Base-by-base conservation (phyloP, 768 basidiomycete genomes). In the Zangia roseola region DNA sequence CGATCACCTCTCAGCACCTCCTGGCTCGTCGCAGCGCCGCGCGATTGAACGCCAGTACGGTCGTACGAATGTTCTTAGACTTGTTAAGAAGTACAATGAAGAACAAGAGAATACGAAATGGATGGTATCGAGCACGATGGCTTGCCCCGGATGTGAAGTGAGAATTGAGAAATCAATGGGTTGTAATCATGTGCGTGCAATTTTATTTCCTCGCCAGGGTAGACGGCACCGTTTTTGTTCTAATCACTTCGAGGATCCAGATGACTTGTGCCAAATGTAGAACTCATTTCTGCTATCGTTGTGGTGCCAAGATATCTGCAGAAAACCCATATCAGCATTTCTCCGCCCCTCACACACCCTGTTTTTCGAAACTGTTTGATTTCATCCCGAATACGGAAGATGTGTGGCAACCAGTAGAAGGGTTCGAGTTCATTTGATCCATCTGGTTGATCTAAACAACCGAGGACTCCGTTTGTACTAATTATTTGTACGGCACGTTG, bases 271-370 rank as follows among this genome's bases (percentile, higher is more conserved):
- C 72, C n/a, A 84, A 81, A 55, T 93, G 91, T 67, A 60, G 68
- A 25, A 74, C 80, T 42, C 91, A 93, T 61, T 93, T 91, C 59
- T 93, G 91, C 71, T 92, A 88, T 58, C 78, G 83, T 6, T 92
- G 91, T 62, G 90, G 86, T 5, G 49, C 66, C 1, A 76, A 73
- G 55, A 64, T 92, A 21, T 41, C 67, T 0, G 57, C 68, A 7
- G 56, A 53, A 14, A 69, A 84, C 51, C 87, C 88, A 0, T 91
- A 91, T 55, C 59, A 54, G 21, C 90, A 92, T 61, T 91, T 87
- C 60, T 83, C 81, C 26, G 75, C 69, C 25, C 72, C 67, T 10
- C 77, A 77, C 13, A 60, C 60, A 6, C 53, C 62, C 10, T 90
- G 88, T 60, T 89, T 78, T 64, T 75, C 76, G 48, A 83, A 80